Percentiles rank a stretch among this genome's conserved stretches.
phyloP scores from a whole-genome alignment of 495 filamentous ascomycete genomes.

The Corynascus novoguineensis region DNA sequence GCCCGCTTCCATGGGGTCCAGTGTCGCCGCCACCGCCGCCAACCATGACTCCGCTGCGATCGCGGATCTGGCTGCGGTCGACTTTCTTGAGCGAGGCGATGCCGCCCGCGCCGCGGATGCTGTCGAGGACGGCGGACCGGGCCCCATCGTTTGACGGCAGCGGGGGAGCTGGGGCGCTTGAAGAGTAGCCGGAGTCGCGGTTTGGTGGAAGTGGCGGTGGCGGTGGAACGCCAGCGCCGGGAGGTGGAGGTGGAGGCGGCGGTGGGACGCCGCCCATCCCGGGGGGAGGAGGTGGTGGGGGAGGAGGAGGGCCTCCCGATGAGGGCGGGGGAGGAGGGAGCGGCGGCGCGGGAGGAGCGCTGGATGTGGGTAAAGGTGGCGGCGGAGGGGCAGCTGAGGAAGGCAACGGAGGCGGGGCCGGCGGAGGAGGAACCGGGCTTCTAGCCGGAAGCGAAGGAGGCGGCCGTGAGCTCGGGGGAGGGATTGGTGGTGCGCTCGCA shows the following conservation, averaged over 20 bases:
- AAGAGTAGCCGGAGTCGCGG: slow-evolving; percentile 54
- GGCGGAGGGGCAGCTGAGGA: slow-evolving; percentile 33
- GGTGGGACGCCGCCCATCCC: slow-evolving; percentile 36
- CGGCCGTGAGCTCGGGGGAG: slow-evolving; percentile 41
- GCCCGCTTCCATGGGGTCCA: slow-evolving; percentile 51
- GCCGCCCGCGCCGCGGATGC: slow-evolving; percentile 75
- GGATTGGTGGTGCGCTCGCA: slow-evolving; percentile 55
- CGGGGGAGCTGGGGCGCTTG: slow-evolving; percentile 52
- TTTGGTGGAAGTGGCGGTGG: slow-evolving; percentile 66
- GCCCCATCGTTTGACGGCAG: slow-evolving; percentile 47
- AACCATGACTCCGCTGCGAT: slow-evolving; percentile 69
- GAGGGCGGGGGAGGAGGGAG: slow-evolving; percentile 40
- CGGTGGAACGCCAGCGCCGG: slow-evolving; percentile 39
- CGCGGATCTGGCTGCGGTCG: slow-evolving; percentile 65
- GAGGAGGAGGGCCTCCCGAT: slow-evolving; percentile 42
- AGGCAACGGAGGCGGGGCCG: slow-evolving; percentile 45
- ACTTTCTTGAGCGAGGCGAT: slow-evolving; percentile 75
- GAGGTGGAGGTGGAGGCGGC: slow-evolving; percentile 53
- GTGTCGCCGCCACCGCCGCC: slow-evolving; percentile 47
- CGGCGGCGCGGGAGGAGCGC: slow-evolving; percentile 36
- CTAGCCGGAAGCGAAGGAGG: slow-evolving; percentile 38
- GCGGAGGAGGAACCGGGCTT: slow-evolving; percentile 44
- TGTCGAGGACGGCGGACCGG: slow-evolving; percentile 66
- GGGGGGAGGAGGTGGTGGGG: slow-evolving; percentile 49
- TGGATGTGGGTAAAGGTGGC: slow-evolving; percentile 27